Evolutionary conservation across 768 basidiomycete genomes (phyloP).

Genomic region (Coprinellus aureogranulatus): DNA sequence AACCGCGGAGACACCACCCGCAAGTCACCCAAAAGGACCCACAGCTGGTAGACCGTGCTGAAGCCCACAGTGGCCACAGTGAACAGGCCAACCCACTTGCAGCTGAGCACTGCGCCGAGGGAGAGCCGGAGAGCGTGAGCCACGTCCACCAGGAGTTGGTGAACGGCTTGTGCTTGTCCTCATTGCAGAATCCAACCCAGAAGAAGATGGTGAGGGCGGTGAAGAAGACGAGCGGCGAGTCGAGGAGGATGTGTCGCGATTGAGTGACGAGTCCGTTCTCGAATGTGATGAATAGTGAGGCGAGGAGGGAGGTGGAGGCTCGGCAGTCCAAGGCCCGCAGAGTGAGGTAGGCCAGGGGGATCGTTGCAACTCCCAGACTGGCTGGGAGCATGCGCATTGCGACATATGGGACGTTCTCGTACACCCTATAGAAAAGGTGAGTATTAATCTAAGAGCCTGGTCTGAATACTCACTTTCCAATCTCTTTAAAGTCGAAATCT

Average conservation of each 20-base stretch:
- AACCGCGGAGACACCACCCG: slow-evolving; percentile 70
- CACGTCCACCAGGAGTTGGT: slow-evolving; percentile 89
- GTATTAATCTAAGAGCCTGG: background rate
- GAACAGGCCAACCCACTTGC: slow-evolving; percentile 99
- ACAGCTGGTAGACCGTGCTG: slow-evolving; percentile 81
- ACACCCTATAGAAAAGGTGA: slow-evolving; percentile 48
- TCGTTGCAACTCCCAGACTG: slow-evolving; percentile 79
- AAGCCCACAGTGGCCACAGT: slow-evolving; percentile 93
- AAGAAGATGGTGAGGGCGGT: slow-evolving; percentile 85
- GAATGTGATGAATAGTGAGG: slow-evolving; percentile 88
- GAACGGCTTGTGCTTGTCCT: slow-evolving; percentile 83
- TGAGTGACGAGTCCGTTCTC: slow-evolving; percentile 97
- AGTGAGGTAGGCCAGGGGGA: slow-evolving; percentile 91
- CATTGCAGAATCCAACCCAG: slow-evolving; percentile 90
- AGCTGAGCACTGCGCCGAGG: slow-evolving; percentile 88
- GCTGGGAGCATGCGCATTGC: slow-evolving; percentile 98
- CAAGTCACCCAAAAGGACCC: slow-evolving; percentile 85
- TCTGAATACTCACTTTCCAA: slow-evolving; percentile 72
- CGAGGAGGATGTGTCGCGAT: slow-evolving; percentile 94
- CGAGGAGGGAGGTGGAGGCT: slow-evolving; percentile 88
- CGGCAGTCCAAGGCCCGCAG: slow-evolving; percentile 90
- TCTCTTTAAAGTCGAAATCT: slow-evolving; percentile 95
- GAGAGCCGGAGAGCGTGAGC: slow-evolving; percentile 85
- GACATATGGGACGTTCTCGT: slow-evolving; percentile 88
- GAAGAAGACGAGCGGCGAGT: slow-evolving; percentile 98